Evolutionary conservation across 202 grass and related monocot genomes (phyloP).

Genomic region (Carex arenaria): DNA sequence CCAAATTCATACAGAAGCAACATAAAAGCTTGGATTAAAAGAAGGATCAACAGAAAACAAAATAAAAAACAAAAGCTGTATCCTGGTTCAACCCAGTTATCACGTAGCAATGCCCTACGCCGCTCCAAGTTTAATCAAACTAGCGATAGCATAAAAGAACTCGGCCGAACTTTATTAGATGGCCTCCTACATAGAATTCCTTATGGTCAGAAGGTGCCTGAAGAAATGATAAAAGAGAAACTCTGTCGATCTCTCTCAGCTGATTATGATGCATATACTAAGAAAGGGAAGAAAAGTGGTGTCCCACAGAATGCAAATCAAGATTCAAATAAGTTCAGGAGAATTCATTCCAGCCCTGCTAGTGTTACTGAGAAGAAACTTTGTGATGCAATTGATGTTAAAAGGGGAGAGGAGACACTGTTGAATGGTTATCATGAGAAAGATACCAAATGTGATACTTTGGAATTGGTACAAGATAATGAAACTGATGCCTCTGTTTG

Average conservation of each 20-base stretch:
- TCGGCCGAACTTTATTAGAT: constrained; percentile 74
- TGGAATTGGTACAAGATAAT: not conserved
- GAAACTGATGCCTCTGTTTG: not conserved
- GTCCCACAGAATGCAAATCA: constrained; percentile 10
- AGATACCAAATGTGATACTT: not conserved
- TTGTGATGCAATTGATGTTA: not conserved
- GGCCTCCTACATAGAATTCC: constrained; percentile 81
- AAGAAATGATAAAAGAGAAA: constrained; percentile 31
- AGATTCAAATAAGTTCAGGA: constrained; percentile 19
- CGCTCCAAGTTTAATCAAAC: constrained; percentile 12
- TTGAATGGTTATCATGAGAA: constrained; percentile 6
- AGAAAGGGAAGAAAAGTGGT: not conserved
- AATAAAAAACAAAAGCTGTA: constrained; percentile 6
- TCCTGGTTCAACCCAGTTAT: constrained; percentile 6
- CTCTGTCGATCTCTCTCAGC: constrained; percentile 66
- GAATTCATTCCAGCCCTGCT: constrained; percentile 16
- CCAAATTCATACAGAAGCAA: not conserved
- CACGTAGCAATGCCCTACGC: not conserved
- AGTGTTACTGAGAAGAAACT: constrained; percentile 6
- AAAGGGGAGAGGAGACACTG: not conserved
- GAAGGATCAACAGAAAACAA: constrained; percentile 6
- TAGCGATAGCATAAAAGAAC: constrained; percentile 32
- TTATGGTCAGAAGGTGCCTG: constrained; percentile 58
- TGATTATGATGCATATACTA: constrained; percentile 43
- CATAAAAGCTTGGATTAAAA: constrained; percentile 24